These are phyloP conservation scores for Kandelia obovata DNA, from an alignment of 345 rosid species.

Conservation along the genomic window DNA sequence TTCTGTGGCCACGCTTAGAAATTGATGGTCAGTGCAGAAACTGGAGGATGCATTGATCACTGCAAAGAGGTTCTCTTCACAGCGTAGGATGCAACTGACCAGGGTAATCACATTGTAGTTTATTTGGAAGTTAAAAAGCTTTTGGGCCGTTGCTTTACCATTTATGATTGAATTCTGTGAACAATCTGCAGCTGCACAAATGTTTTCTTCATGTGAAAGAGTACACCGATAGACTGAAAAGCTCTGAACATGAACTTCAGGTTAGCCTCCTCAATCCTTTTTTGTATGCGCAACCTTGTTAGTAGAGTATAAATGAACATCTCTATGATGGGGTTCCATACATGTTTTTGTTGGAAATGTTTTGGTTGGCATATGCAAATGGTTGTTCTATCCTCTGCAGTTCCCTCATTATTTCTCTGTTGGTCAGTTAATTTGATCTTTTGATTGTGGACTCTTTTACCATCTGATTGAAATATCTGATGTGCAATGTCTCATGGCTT, in stretches of 20 bases:
- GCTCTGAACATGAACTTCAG: constrained; percentile 72
- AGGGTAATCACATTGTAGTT: constrained; percentile 42
- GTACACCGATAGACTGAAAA: constrained; percentile 52
- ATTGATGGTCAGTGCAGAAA: constrained; percentile 46
- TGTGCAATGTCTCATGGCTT: background rate
- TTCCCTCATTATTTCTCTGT: background rate
- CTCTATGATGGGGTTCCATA: background rate
- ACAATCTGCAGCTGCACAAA: constrained; percentile 55
- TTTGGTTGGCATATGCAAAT: background rate
- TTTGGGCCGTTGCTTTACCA: constrained; percentile 12
- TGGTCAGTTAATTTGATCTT: background rate
- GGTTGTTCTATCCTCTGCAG: background rate
- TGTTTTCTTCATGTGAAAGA: constrained; percentile 66
- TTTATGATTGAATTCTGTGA: constrained; percentile 13
- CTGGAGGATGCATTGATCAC: constrained; percentile 61
- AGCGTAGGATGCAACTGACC: constrained; percentile 52
- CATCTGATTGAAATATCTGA: background rate
- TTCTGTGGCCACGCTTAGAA: constrained; percentile 18
- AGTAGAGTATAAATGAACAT: background rate
- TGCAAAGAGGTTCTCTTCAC: constrained; percentile 62
- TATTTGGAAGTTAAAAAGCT: constrained; percentile 5
- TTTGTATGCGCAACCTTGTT: background rate
- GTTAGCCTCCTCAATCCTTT: constrained; percentile 32
- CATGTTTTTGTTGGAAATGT: background rate
- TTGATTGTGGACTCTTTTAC: background rate